Conservation (phyloP, 2,329 filamentous ascomycete species). For the Sphaerulina populicola region DNA sequence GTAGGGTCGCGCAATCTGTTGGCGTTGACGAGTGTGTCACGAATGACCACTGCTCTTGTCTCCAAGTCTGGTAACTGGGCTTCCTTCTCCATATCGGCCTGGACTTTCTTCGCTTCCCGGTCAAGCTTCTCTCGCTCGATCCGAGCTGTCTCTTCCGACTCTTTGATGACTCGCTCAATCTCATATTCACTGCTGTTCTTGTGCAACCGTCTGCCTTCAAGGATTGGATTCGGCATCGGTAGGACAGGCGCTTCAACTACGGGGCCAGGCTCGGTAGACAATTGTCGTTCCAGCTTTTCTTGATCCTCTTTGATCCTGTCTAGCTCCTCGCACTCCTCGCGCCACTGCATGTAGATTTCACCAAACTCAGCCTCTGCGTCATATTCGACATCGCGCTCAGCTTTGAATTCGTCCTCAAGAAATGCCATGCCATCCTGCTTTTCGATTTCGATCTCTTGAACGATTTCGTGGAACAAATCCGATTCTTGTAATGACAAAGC, state of each 20-base stretch:
- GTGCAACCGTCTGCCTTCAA: conserved; percentile 45
- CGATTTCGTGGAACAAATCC: conserved; percentile 33
- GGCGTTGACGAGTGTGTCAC: conserved; percentile 55
- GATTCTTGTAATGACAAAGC: conserved; percentile 35
- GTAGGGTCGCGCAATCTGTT: conserved; percentile 58
- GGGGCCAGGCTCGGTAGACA: conserved; percentile 29
- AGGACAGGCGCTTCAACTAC: conserved; percentile 41
- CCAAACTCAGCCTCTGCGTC: conserved; percentile 30
- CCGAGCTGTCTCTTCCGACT: conserved; percentile 63
- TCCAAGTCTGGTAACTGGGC: conserved; percentile 65
- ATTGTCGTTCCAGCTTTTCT: conserved; percentile 31
- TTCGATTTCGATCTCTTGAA: conserved; percentile 30
- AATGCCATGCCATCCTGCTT: conserved; percentile 32
- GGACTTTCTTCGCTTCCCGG: conserved; percentile 53
- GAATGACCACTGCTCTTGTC: conserved; percentile 51
- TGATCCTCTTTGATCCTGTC: conserved; percentile 38
- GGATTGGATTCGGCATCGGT: conserved; percentile 36
- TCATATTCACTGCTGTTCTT: conserved; percentile 65
- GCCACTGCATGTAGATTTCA: conserved; percentile 37
- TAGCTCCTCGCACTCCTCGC: conserved; percentile 34
- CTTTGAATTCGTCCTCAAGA: conserved; percentile 21
- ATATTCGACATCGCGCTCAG: conserved; percentile 29
- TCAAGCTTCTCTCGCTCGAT: conserved; percentile 53
- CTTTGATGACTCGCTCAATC: conserved; percentile 61
- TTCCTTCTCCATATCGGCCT: conserved; percentile 67